Percentiles rank a stretch among this genome's conserved stretches.
phyloP scores from a whole-genome alignment of 139 green algal genomes.

The Chlamydomonas sp. region DNA sequence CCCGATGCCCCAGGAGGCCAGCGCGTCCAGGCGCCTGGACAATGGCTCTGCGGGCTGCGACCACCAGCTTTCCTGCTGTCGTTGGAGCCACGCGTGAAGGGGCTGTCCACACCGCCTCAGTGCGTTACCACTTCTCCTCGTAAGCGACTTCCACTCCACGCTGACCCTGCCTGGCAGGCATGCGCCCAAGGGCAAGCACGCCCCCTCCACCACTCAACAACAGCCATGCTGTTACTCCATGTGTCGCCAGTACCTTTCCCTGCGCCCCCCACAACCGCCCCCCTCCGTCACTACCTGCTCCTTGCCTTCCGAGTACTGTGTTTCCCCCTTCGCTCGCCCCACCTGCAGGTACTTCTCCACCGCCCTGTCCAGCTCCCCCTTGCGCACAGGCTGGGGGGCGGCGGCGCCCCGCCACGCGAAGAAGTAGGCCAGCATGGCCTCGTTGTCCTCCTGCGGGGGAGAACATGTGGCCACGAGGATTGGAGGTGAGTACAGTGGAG shows the following conservation, averaged over 20 bases:
- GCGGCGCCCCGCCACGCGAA: conserved; percentile 56
- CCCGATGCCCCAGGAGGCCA: neutral
- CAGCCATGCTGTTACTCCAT: too few species aligned
- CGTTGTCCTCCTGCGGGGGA: conserved; percentile 58
- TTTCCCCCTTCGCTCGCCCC: neutral
- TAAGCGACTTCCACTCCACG: too few species aligned
- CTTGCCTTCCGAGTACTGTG: neutral
- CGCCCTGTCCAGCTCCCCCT: conserved; percentile 37
- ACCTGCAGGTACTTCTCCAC: conserved; percentile 55
- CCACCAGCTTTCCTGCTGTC: too few species aligned
- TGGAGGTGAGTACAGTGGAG: neutral
- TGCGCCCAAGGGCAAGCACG: too few species aligned
- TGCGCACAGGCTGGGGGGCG: conserved; percentile 1
- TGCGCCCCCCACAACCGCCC: neutral
- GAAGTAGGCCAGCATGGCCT: conserved; percentile 64
- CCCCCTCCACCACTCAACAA: too few species aligned
- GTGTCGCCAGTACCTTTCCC: neutral
- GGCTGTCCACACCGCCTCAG: too few species aligned
- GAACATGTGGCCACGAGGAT: neutral
- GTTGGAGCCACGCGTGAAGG: too few species aligned
- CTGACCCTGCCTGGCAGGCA: too few species aligned
- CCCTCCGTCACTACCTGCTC: too few species aligned
- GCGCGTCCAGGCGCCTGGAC: neutral
- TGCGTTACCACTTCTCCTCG: too few species aligned
- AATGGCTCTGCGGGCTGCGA: too few species aligned